Evolutionary conservation across 2,329 filamentous ascomycete species (phyloP), one percentile per base, ranked within the genome.

Genomic region (Aspergillus fumigatiaffinis): DNA sequence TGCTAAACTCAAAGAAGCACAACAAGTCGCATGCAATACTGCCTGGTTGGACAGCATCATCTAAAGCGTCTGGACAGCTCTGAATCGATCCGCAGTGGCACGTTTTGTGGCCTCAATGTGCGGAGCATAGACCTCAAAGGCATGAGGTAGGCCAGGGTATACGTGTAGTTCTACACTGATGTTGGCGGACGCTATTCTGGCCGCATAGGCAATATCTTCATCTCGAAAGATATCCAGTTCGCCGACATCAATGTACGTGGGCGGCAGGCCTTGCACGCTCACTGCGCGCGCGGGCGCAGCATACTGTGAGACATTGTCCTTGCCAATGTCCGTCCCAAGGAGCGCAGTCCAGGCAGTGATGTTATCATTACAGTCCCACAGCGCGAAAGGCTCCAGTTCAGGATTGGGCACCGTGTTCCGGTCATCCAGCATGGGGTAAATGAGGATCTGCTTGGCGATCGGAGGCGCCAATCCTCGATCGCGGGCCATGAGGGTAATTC

Each of bases 351-450:
- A 81, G 4, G 71, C 77, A 3, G 72, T 76, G 44, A 68, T 60
- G 61, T 79, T 79, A 53, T 73, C 71, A 44, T 67, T 69, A 4
- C 63, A 62, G 1, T 63, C 67, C 76, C 77, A 80, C 20, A 67
- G 67, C 0, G 69, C 66, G 29, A 72, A 68, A 3, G 64, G 63
- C 25, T 70, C 68, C 50, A 75, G 70, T 14, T 74, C 70, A 14
- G 60, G 59, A n/a, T 68, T 66, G 4, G 71, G 71, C 7, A 58
- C 58, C n/a, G 58, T 66, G n/a, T 70, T 67, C 46, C 69, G 73
- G 50, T 81, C 76, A 61, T 82, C 78, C 12, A 82, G 66, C 79
- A 81, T 81, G 3, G 77, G 78, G 51, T 77, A 77, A 49, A 77
- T 67, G 10, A 81, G 71, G 48, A 81, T 70, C 65, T 79, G 73